A percentile compares a stretch with the other conserved stretches of the same genome.
Evolutionary conservation across 2,329 filamentous ascomycete species (phyloP).

Genomic region (Ceratocystis cubensis): DNA sequence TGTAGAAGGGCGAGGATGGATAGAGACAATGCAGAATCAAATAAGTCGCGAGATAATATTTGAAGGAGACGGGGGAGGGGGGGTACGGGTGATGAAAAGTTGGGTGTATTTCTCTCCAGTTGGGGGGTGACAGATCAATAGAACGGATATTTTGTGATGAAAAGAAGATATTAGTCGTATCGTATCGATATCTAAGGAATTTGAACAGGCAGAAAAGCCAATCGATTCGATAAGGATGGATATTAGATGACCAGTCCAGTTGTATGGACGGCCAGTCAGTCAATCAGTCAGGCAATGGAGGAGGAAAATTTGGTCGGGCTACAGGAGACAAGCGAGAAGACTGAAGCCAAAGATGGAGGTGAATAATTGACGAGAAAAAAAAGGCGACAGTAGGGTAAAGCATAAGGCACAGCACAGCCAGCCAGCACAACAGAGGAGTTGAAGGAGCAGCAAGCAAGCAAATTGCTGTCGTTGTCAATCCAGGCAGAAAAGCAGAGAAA

Average conservation of each 20-base stretch:
- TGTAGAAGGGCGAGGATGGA: background rate
- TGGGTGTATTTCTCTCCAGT: background rate
- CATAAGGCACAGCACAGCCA: constrained; percentile 2
- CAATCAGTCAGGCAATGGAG: background rate
- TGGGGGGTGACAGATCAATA: background rate
- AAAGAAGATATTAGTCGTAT: background rate
- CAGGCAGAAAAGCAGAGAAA: background rate
- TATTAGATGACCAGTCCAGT: background rate
- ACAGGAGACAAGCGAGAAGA: background rate
- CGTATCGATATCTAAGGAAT: background rate
- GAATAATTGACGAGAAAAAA: constrained; percentile 8
- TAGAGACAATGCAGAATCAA: background rate
- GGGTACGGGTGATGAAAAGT: background rate
- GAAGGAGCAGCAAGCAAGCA: background rate
- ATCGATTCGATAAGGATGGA: background rate
- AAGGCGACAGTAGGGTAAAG: background rate
- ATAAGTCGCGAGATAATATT: background rate
- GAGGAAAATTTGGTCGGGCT: background rate
- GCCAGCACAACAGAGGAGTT: constrained; percentile 1
- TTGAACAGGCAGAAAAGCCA: background rate
- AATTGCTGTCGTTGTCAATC: background rate
- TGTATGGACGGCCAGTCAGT: background rate
- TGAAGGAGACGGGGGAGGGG: too few species aligned
- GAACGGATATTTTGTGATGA: background rate
- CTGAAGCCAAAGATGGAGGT: constrained; percentile 3